These are phyloP conservation scores for Mallotus repandus DNA, from an alignment of 441 rosid species.

Conservation along the genomic window DNA sequence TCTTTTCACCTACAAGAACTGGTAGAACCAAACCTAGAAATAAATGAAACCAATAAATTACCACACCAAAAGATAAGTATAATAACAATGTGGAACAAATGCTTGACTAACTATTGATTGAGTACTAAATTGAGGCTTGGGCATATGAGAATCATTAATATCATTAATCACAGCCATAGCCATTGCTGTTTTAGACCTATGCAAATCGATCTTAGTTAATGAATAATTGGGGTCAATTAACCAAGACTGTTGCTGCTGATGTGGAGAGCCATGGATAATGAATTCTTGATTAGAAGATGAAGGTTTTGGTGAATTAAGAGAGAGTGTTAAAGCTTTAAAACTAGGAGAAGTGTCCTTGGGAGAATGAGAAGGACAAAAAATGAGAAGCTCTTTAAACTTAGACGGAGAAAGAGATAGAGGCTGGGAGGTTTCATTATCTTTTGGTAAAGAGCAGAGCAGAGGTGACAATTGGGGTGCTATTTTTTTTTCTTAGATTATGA, in stretches of 20 bases:
- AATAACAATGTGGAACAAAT: conserved; percentile 48
- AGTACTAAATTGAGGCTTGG: conserved; percentile 50
- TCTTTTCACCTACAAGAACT: conserved; percentile 6
- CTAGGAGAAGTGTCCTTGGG: conserved; percentile 31
- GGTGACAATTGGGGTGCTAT: conserved; percentile 33
- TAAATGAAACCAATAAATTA: conserved; percentile 49
- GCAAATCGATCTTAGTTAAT: conserved; percentile 47
- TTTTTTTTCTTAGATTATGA: conserved; percentile 30
- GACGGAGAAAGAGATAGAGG: conserved; percentile 65
- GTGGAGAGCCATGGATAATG: conserved; percentile 25
- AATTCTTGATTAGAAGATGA: conserved; percentile 28
- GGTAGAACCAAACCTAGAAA: too few relatives aligned
- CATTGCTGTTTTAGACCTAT: conserved; percentile 74
- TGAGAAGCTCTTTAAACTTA: conserved; percentile 64
- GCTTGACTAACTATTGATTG: conserved; percentile 61
- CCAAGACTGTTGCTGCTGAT: conserved; percentile 29
- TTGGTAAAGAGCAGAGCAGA: conserved; percentile 54
- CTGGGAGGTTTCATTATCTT: conserved; percentile 54
- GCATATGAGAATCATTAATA: conserved; percentile 24
- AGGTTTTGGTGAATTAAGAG: conserved; percentile 28
- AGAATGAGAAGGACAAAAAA: conserved; percentile 63
- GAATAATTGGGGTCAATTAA: conserved; percentile 35
- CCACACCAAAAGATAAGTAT: conserved; percentile 69
- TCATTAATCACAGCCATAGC: conserved; percentile 69
- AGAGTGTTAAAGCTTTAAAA: conserved; percentile 50